Evolutionary conservation across 768 basidiomycete species (phyloP).

Genomic region (Suillus brevipes): DNA sequence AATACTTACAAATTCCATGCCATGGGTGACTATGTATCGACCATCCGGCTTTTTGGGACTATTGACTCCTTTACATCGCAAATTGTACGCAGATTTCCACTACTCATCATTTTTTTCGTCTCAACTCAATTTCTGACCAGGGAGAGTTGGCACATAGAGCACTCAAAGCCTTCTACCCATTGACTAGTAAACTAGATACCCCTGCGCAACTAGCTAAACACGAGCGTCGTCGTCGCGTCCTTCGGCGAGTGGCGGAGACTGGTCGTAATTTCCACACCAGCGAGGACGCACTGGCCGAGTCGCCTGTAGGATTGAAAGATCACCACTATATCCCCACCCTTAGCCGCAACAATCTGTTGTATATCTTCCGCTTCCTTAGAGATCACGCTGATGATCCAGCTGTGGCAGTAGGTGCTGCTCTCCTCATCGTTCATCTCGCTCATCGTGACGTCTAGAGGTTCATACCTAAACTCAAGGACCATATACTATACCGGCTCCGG

Average conservation of each 20-base stretch:
- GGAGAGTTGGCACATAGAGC: background rate
- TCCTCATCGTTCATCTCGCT: background rate
- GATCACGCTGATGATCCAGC: background rate
- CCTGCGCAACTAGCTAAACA: background rate
- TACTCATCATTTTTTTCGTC: background rate
- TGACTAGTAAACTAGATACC: background rate
- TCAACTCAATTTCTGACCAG: background rate
- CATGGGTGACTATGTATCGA: constrained; percentile 19
- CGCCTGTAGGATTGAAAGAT: no score
- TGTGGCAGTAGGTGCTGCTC: background rate
- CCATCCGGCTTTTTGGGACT: constrained; percentile 11
- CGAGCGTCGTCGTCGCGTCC: background rate
- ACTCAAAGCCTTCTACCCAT: background rate
- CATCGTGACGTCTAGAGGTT: background rate
- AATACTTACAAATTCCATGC: constrained; percentile 28
- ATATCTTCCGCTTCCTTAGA: background rate
- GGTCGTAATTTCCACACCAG: no score
- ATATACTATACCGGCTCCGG: background rate
- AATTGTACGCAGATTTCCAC: background rate
- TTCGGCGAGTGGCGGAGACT: background rate
- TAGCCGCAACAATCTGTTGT: background rate
- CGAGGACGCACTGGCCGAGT: background rate
- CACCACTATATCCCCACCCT: background rate
- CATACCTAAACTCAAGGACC: background rate
- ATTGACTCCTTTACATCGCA: constrained; percentile 12